Evolutionary conservation across 1,139 yeast genomes (phyloP).

Genomic region (Suhomyces ambrosiae): DNA sequence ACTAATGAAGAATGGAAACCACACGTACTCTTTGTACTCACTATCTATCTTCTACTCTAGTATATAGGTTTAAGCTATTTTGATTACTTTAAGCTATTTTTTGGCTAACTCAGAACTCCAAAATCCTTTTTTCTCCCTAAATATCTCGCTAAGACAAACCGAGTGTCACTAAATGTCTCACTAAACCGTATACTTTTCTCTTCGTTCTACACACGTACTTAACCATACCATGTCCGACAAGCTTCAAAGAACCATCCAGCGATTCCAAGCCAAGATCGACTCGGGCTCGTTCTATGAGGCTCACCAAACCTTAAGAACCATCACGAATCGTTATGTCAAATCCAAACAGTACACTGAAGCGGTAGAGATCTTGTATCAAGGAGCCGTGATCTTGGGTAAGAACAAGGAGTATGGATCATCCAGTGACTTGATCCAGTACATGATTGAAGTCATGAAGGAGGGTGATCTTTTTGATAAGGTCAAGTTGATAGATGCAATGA

Average conservation of each 20-base stretch:
- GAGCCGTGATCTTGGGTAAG: constrained; percentile 65
- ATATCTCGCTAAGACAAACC: no score
- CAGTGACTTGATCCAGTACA: constrained; percentile 71
- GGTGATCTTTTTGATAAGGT: constrained; percentile 44
- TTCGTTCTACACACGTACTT: no score
- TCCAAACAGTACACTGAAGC: constrained; percentile 70
- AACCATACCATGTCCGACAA: constrained; percentile 36
- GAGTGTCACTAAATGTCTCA: no score
- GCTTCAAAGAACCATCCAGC: constrained; percentile 57
- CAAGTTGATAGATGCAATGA: constrained; percentile 44
- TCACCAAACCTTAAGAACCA: constrained; percentile 88
- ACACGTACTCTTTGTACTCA: no score
- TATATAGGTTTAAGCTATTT: no score
- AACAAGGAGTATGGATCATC: constrained; percentile 80
- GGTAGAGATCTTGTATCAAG: constrained; percentile 68
- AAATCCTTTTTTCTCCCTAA: no score
- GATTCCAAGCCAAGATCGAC: constrained; percentile 70
- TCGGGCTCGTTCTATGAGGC: constrained; percentile 89
- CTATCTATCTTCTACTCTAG: no score
- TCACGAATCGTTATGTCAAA: constrained; percentile 80
- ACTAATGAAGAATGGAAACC: not conserved
- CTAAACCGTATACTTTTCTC: no score
- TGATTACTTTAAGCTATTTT: no score
- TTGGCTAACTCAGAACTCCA: no score
- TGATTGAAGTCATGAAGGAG: constrained; percentile 66